phyloP scores from a whole-genome alignment of 441 rosid genomes.

The Viola pubescens region DNA sequence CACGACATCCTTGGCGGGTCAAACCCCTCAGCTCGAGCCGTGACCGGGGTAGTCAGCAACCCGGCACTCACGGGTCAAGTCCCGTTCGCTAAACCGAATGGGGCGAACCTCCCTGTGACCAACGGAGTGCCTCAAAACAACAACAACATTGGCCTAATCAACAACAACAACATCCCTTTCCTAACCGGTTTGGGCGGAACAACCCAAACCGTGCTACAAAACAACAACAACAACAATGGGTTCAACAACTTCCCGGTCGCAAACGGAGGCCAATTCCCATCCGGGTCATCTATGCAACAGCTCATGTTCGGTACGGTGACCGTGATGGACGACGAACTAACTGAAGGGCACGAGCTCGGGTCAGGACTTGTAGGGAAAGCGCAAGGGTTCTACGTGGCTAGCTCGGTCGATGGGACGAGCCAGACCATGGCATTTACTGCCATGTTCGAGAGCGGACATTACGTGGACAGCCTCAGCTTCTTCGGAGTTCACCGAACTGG shows the following conservation, averaged over 20 bases:
- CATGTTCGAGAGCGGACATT: slow-evolving; percentile 29
- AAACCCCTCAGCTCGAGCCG: slow-evolving; percentile 36
- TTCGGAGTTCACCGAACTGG: slow-evolving; percentile 42
- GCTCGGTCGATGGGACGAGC: slow-evolving; percentile 41
- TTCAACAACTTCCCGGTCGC: slow-evolving; percentile 21
- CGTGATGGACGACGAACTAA: slow-evolving; percentile 36
- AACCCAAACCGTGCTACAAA: slow-evolving; percentile 26
- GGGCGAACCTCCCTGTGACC: slow-evolving; percentile 28
- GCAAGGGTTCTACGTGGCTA: slow-evolving; percentile 40
- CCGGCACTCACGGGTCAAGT: slow-evolving; percentile 28
- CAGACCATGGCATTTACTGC: slow-evolving; percentile 42
- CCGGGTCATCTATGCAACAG: slow-evolving; percentile 24
- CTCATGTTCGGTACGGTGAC: slow-evolving; percentile 46
- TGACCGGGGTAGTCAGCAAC: slow-evolving; percentile 34
- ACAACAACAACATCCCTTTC: slow-evolving; percentile 41
- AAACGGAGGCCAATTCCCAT: slow-evolving; percentile 28
- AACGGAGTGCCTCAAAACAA: slow-evolving; percentile 22
- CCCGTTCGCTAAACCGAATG: slow-evolving; percentile 42
- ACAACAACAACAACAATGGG: slow-evolving; percentile 26
- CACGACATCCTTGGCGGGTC: slow-evolving; percentile 48
- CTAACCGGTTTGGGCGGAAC: slow-evolving; percentile 37
- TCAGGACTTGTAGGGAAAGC: slow-evolving; percentile 37
- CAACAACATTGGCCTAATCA: slow-evolving; percentile 27
- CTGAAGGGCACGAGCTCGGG: slow-evolving; percentile 40
- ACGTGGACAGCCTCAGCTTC: slow-evolving; percentile 33